phyloP scores from a whole-genome alignment of 345 rosid species.

The Citrus australasica region DNA sequence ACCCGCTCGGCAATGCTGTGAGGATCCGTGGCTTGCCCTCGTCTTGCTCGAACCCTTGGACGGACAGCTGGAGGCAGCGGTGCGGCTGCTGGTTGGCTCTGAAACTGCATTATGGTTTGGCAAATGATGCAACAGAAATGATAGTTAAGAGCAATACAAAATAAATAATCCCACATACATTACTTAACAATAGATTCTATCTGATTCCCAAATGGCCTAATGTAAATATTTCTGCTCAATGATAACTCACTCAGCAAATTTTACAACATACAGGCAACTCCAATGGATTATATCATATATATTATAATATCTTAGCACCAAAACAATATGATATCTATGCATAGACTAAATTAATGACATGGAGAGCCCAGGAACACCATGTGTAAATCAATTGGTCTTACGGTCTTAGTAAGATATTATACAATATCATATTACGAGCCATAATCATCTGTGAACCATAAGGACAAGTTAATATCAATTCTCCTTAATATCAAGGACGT shows the following conservation, averaged over 20 bases:
- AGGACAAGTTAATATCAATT: too few relatives aligned
- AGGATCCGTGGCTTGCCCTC: constrained; percentile 69
- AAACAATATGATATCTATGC: not conserved
- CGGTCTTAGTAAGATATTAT: too few relatives aligned
- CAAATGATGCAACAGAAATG: not conserved
- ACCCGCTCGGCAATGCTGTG: constrained; percentile 77
- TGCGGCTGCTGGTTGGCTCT: constrained; percentile 35
- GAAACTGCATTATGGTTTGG: constrained; percentile 18
- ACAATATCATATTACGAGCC: too few relatives aligned
- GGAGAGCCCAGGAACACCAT: not conserved
- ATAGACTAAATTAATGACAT: not conserved
- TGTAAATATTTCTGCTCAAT: not conserved
- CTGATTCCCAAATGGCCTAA: not conserved
- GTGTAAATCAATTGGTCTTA: too few relatives aligned
- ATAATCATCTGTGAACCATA: too few relatives aligned
- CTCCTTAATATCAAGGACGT: too few relatives aligned
- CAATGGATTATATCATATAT: too few relatives aligned
- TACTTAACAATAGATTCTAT: not conserved
- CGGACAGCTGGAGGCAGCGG: constrained; percentile 47
- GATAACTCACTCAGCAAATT: too few relatives aligned
- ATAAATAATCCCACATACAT: not conserved
- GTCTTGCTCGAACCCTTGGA: constrained; percentile 61
- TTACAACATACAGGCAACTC: too few relatives aligned
- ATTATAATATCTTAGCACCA: too few relatives aligned
- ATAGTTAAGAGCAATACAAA: not conserved